These are phyloP conservation scores for Arachnomyces sp. DNA, from an alignment of 2,329 filamentous ascomycete genomes.

Conservation along the genomic window DNA sequence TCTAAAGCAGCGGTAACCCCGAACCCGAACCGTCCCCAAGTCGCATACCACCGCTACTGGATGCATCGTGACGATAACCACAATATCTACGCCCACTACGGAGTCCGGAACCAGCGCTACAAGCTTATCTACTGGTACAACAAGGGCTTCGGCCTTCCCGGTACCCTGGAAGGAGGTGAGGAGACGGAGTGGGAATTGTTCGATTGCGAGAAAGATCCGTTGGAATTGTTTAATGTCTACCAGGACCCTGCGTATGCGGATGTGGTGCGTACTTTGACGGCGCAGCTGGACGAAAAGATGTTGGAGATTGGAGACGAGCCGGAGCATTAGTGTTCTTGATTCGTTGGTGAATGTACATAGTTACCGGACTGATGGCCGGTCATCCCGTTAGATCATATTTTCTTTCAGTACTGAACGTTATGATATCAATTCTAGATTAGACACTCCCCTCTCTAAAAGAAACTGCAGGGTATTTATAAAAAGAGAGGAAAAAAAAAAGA, in stretches of 20 bases:
- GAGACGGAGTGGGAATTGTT: conserved; percentile 50
- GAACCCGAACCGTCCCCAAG: conserved; percentile 39
- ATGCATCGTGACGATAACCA: conserved; percentile 49
- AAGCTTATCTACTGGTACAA: conserved; percentile 54
- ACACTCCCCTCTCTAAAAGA: no score
- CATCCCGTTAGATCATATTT: no score
- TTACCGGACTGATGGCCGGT: no score
- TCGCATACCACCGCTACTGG: conserved; percentile 51
- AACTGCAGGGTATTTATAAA: no score
- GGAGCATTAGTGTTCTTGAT: no score
- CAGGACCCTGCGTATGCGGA: conserved; percentile 29
- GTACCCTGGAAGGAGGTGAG: conserved; percentile 30
- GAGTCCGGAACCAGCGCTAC: conserved; percentile 44
- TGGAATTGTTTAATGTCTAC: conserved; percentile 46
- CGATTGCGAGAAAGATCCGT: conserved; percentile 44
- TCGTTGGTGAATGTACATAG: no score
- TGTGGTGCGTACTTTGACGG: conserved; percentile 36
- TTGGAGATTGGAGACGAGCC: conserved; percentile 43
- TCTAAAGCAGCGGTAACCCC: conserved; percentile 30
- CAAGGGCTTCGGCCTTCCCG: conserved; percentile 40
- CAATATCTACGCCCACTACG: conserved; percentile 46
- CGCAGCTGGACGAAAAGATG: conserved; percentile 44
- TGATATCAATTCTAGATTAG: no score
- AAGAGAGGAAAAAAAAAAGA: no score
- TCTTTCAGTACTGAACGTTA: no score